phyloP scores from a whole-genome alignment of 1,284 basidiomycete genomes.

The Microstroma glucosiphilum region DNA sequence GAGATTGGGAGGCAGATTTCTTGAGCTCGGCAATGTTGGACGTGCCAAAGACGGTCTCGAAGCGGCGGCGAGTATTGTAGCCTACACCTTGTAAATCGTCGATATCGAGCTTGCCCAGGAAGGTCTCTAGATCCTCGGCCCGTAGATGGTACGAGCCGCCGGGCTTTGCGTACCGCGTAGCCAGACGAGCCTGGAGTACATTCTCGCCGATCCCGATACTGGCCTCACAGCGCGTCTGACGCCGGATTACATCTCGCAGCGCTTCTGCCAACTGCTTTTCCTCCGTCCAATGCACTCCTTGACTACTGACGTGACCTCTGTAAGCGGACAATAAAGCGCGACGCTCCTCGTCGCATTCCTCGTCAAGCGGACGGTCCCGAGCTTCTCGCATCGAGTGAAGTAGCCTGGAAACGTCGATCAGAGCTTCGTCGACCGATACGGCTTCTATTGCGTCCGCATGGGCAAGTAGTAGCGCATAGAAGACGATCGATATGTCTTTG shows the following conservation, averaged over 20 bases:
- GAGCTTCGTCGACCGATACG: slow-evolving; percentile 90
- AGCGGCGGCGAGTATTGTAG: slow-evolving; percentile 48
- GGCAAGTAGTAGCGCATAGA: slow-evolving; percentile 84
- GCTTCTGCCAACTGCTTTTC: slow-evolving; percentile 63
- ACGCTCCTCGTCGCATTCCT: slow-evolving; percentile 5
- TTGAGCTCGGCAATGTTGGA: slow-evolving; percentile 63
- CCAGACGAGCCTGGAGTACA: slow-evolving; percentile 82
- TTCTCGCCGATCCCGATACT: slow-evolving; percentile 82
- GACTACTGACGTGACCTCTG: slow-evolving; percentile 11
- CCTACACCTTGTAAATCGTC: slow-evolving; percentile 85
- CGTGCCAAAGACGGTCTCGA: slow-evolving; percentile 66
- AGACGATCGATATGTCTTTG: slow-evolving; percentile 63
- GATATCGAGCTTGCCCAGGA: slow-evolving; percentile 73
- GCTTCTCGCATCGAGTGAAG: slow-evolving; percentile 52
- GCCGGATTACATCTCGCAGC: slow-evolving; percentile 69
- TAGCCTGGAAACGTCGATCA: slow-evolving; percentile 75
- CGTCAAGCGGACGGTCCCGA: slow-evolving; percentile 9
- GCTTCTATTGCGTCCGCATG: slow-evolving; percentile 88
- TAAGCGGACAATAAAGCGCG: slow-evolving; percentile 2
- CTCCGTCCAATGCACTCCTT: slow-evolving; percentile 22
- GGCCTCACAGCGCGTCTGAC: slow-evolving; percentile 72
- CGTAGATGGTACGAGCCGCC: slow-evolving; percentile 72
- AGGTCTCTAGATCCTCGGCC: slow-evolving; percentile 54
- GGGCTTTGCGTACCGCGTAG: slow-evolving; percentile 85
- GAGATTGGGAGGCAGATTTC: slow-evolving; percentile 4